Conservation (phyloP, 2,329 filamentous ascomycete genomes). For the Epichloe baconii region DNA sequence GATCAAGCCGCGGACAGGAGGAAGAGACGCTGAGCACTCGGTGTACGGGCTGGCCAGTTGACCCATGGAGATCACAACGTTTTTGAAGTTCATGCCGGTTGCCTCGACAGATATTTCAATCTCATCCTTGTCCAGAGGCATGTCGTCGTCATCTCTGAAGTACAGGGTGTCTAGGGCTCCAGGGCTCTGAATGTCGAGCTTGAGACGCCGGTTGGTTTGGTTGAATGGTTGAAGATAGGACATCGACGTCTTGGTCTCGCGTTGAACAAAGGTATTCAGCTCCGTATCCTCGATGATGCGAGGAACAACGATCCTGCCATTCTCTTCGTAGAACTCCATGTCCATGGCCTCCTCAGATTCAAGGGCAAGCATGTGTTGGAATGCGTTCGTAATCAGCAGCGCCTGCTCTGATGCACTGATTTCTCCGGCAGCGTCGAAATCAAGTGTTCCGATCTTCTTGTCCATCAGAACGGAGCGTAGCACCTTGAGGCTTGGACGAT, state of each 20-base stretch:
- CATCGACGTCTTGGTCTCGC: constrained; percentile 11
- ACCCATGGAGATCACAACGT: constrained; percentile 30
- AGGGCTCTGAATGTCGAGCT: constrained; percentile 24
- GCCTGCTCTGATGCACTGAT: background rate
- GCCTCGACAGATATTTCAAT: constrained; percentile 31
- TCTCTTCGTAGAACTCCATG: constrained; percentile 17
- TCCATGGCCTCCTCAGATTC: constrained; percentile 10
- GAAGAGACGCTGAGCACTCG: constrained; percentile 10
- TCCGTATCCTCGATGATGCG: constrained; percentile 14
- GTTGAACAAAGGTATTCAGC: constrained; percentile 16
- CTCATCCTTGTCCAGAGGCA: constrained; percentile 20
- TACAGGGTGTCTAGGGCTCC: constrained; percentile 27
- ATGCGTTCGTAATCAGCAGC: background rate
- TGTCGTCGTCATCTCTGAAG: constrained; percentile 22
- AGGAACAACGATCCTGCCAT: constrained; percentile 17
- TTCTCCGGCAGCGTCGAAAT: constrained; percentile 25
- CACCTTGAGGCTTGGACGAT: too few species aligned
- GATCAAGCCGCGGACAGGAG: constrained; percentile 29
- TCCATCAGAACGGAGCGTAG: constrained; percentile 33
- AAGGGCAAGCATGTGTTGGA: background rate
- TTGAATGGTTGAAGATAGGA: constrained; percentile 25
- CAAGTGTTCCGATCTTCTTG: constrained; percentile 30
- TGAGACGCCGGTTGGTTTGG: constrained; percentile 19
- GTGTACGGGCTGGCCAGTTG: constrained; percentile 19
- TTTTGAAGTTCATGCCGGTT: constrained; percentile 32